These are phyloP conservation scores for Podaxis sp. DNA, from an alignment of 768 basidiomycete species.

Conservation along the genomic window DNA sequence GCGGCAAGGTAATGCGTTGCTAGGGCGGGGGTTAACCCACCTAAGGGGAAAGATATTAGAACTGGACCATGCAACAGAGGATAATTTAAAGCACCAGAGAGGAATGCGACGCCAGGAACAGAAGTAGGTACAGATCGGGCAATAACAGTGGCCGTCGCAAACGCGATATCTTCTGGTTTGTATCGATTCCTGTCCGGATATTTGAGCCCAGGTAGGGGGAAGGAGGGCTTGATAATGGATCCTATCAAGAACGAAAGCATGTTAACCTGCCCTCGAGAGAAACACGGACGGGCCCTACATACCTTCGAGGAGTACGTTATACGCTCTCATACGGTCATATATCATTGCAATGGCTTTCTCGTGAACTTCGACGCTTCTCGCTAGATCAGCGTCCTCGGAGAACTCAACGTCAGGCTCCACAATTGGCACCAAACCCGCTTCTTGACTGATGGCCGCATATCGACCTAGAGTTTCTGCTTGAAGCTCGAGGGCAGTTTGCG, in stretches of 20 bases:
- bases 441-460: slow-evolving; percentile 50
- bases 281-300: slow-evolving; percentile 10
- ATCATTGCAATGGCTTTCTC: slow-evolving; percentile 45
- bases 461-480: slow-evolving; percentile 48
- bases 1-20: slow-evolving; percentile 42
- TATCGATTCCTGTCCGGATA: slow-evolving; percentile 36
- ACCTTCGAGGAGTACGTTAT: slow-evolving; percentile 53
- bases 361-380: slow-evolving; percentile 45
- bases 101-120: slow-evolving; percentile 49
- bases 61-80: background rate
- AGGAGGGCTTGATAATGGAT: slow-evolving; percentile 51
- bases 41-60: slow-evolving; percentile 23
- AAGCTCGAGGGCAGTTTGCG: slow-evolving; percentile 39
- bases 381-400: slow-evolving; percentile 44
- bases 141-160: slow-evolving; percentile 45
- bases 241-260: slow-evolving; percentile 27
- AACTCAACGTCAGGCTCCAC: slow-evolving; percentile 56
- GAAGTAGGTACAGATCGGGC: slow-evolving; percentile 44
- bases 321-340: slow-evolving; percentile 42
- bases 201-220: slow-evolving; percentile 48
- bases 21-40: slow-evolving; percentile 41
- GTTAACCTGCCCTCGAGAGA: background rate
- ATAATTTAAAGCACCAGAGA: slow-evolving; percentile 37
- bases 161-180: slow-evolving; percentile 41
- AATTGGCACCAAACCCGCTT: slow-evolving; percentile 52